Conservation (phyloP, 192 early-diverging fungal genomes). For the Geranomyces variabilis region DNA sequence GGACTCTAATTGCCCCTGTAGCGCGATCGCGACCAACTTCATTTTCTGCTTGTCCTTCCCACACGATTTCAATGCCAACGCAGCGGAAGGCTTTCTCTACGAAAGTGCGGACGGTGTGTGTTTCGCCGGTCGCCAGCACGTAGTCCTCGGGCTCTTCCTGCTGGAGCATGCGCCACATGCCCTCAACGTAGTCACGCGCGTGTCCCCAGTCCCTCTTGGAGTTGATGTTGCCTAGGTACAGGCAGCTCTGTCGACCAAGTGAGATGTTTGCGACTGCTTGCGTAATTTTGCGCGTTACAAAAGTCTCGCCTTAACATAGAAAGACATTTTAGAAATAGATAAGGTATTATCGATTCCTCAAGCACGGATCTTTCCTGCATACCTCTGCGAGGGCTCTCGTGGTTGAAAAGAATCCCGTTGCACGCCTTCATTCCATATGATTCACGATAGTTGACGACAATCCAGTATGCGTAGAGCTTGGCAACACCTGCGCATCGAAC, state of each 20-base stretch:
- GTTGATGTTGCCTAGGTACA: conserved; percentile 77
- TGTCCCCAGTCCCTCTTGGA: conserved; percentile 85
- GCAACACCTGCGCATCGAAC: conserved; percentile 52
- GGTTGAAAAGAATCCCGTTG: conserved; percentile 62
- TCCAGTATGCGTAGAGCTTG: conserved; percentile 82
- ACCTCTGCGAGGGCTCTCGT: conserved; percentile 10
- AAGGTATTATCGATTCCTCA: too few species aligned
- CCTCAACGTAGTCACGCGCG: conserved; percentile 74
- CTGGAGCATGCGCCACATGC: conserved; percentile 84
- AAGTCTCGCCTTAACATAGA: conserved; percentile 54
- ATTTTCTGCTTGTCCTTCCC: conserved; percentile 33
- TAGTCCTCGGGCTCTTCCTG: conserved; percentile 74
- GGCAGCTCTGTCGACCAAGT: conserved; percentile 66
- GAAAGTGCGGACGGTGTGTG: conserved; percentile 76
- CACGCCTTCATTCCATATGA: conserved; percentile 79
- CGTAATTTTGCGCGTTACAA: conserved; percentile 79
- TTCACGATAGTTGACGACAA: conserved; percentile 79
- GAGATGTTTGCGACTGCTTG: conserved; percentile 75
- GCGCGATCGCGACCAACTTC: conserved; percentile 36
- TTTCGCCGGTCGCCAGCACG: conserved; percentile 79
- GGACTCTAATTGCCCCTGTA: conserved; percentile 55
- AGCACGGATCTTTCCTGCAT: too few species aligned
- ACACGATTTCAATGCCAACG: conserved; percentile 59
- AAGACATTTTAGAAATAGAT: background rate
- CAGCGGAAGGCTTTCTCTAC: conserved; percentile 76